Evolutionary conservation across 495 filamentous ascomycete species (phyloP).

Genomic region (Neurospora discreta): DNA sequence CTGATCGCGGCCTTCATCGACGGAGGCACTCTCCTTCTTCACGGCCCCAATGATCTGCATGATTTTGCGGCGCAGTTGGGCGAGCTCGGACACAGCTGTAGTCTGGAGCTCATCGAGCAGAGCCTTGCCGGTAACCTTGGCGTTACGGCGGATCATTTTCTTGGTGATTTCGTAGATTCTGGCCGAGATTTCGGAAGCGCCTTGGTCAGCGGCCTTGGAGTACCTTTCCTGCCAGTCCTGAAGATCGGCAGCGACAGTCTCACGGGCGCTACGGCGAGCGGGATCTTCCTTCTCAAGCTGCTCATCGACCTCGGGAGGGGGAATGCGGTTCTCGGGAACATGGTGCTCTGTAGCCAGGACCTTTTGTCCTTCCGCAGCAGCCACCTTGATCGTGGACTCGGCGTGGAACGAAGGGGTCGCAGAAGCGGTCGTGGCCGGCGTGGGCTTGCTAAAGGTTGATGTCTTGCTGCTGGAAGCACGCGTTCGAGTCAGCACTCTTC

Average conservation of each 20-base stretch:
- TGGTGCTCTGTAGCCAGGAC: constrained; percentile 1
- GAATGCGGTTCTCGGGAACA: constrained; percentile 7
- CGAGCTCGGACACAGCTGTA: constrained; percentile 48
- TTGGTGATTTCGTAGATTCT: constrained; percentile 53
- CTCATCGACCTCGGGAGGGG: constrained; percentile 18
- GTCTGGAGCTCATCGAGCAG: constrained; percentile 59
- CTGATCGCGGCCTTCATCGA: constrained; percentile 50
- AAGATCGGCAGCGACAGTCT: constrained; percentile 68
- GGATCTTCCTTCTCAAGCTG: constrained; percentile 26
- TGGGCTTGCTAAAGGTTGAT: constrained; percentile 30
- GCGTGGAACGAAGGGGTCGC: neutral
- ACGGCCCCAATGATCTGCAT: constrained; percentile 45
- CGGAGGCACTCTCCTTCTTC: constrained; percentile 28
- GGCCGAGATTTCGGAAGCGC: constrained; percentile 64
- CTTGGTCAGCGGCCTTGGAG: constrained; percentile 67
- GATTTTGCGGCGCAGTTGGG: constrained; percentile 57
- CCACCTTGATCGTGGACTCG: neutral
- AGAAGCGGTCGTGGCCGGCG: constrained; percentile 11
- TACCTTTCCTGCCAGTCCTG: constrained; percentile 78
- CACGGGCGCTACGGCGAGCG: constrained; percentile 38
- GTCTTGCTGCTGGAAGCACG: constrained; percentile 7
- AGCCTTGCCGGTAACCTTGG: constrained; percentile 46
- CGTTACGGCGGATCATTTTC: constrained; percentile 41
- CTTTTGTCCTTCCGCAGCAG: constrained; percentile 1
- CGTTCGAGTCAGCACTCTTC: neutral